Percentiles rank a stretch among this genome's conserved stretches.
These are phyloP conservation scores for Nepenthes alata DNA, from an alignment of 179 eudicot genomes.

Conservation along the genomic window DNA sequence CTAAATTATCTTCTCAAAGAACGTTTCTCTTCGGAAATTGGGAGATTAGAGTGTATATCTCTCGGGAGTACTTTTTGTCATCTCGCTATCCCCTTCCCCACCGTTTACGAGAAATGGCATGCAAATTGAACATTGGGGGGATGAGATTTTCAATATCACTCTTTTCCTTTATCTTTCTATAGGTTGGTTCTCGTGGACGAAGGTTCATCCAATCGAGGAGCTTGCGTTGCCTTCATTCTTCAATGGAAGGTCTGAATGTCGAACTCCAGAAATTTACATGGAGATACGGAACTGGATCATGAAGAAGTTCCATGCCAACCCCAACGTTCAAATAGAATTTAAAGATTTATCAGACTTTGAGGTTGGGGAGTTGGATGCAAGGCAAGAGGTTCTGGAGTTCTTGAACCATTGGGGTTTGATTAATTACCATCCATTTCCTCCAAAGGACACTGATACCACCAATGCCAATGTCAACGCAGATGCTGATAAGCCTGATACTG, in stretches of 20 bases:
- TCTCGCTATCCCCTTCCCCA: too few species aligned
- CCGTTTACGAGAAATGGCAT: too few species aligned
- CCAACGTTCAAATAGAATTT: constrained; percentile 42
- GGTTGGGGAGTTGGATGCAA: constrained; percentile 57
- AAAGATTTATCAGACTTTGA: constrained; percentile 66
- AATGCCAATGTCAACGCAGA: constrained; percentile 22
- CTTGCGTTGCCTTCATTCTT: constrained; percentile 66
- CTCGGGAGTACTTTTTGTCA: too few species aligned
- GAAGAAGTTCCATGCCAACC: constrained; percentile 68
- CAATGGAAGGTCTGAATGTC: constrained; percentile 57
- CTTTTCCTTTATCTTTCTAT: constrained; percentile 7
- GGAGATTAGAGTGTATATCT: too few species aligned
- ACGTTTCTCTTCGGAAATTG: not conserved
- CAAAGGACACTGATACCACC: constrained; percentile 21
- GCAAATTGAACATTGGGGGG: too few species aligned
- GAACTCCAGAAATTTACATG: constrained; percentile 61
- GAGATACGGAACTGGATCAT: constrained; percentile 85
- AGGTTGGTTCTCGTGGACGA: constrained; percentile 98
- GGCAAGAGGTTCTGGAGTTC: constrained; percentile 90
- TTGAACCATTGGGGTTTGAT: constrained; percentile 96
- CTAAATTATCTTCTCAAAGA: not conserved
- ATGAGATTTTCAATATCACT: not conserved
- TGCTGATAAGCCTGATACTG: constrained; percentile 27
- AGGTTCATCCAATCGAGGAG: constrained; percentile 70
- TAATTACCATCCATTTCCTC: constrained; percentile 78